Base-by-base conservation (phyloP, 2,329 filamentous ascomycete genomes). In the Alternaria panax region DNA sequence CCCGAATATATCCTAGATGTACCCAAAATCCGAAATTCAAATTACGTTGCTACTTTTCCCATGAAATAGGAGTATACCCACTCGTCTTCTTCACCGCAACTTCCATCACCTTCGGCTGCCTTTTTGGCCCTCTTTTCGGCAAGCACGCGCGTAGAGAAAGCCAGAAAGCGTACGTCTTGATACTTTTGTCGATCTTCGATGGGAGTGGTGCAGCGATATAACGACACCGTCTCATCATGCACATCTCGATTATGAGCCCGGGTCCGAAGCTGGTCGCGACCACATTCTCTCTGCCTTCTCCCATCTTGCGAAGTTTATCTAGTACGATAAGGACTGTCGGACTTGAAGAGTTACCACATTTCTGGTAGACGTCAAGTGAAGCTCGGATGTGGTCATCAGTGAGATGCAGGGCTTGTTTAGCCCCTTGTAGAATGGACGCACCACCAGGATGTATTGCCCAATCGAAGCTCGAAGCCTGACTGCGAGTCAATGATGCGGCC, bases 391-490 rank as follows among this genome's bases (percentile, higher is more conserved):
- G 88, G 66, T 89, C 85, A 0, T 87, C 78, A 0, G 81, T 82
- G 46, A 91, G 83, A 6, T 78, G 73, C 80, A 92, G 82, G 1
- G 80, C 81, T 41, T 79, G 79, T 72, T 90, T 86, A 0, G 89
- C 86, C 0, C 88, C 87, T 0, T 86, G 83, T 2, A 92, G 79
- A 41, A 92, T 90, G 1, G 88, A 87, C 0, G 87, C 82, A 18
- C 89, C 89, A 5, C 89, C 89, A 0, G 89, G 89, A 66, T 92
- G 89, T 71, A 92, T 84, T 1, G 88, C 89, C 89, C 89, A 92
- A 79, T 92, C 89, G 64, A 90, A 90, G 59, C 89, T 85, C 0
- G 80, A 73, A 0, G 88, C 80, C 0, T 73, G 64, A n/a, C 11
- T 34, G n/a, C 51, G 32, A 16, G 12, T 43, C 4, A n/a, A 74